Percentiles rank a stretch among this genome's conserved stretches.
Conservation (phyloP, 441 rosid species). For the Populus hybrid region DNA sequence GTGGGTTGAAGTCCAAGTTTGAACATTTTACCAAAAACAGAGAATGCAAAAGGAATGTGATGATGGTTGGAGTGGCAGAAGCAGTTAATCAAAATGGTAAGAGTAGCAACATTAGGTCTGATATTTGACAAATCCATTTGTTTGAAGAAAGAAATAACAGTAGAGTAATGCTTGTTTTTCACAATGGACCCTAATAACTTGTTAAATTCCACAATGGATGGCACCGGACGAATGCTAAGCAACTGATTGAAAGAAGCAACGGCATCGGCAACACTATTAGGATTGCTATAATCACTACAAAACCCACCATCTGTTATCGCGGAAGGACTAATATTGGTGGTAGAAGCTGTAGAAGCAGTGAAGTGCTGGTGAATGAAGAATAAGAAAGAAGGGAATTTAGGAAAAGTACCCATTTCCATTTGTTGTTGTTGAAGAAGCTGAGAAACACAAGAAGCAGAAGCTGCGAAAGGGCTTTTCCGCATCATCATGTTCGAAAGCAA, state of each 20-base stretch:
- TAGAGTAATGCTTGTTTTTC: neutral
- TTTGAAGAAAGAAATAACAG: neutral
- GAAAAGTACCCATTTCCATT: neutral
- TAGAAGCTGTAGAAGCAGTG: neutral
- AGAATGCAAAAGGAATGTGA: neutral
- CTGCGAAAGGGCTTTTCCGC: neutral
- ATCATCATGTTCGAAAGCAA: neutral
- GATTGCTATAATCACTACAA: neutral
- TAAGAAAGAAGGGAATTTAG: neutral
- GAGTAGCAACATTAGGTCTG: neutral
- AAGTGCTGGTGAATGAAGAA: neutral
- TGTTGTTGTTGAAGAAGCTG: neutral
- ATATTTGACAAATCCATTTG: neutral
- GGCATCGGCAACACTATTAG: neutral
- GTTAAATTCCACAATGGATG: neutral
- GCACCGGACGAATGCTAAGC: neutral
- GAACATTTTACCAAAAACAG: neutral
- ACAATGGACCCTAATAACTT: neutral
- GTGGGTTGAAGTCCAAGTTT: neutral
- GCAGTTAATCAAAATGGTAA: neutral
- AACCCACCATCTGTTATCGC: neutral
- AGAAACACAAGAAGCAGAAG: neutral
- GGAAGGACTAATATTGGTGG: neutral
- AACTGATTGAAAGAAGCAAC: neutral
- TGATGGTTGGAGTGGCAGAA: neutral